phyloP scores from a whole-genome alignment of 441 rosid species.

The Brassica hybrid region DNA sequence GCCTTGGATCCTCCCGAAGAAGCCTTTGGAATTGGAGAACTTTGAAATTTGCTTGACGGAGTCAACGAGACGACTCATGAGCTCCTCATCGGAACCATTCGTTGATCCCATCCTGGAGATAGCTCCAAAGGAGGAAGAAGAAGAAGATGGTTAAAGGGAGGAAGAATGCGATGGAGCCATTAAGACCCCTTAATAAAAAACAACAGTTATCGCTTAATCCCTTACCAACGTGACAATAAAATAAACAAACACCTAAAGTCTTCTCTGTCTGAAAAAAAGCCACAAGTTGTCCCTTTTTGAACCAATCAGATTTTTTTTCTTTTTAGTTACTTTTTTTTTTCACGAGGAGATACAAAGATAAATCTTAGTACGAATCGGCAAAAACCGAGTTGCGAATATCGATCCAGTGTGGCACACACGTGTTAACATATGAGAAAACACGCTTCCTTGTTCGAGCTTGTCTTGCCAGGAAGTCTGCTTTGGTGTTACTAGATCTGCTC shows the following conservation, averaged over 20 bases:
- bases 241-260: neutral
- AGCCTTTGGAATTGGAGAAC: conserved; percentile 58
- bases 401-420: no score
- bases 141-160: neutral
- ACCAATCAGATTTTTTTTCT: neutral
- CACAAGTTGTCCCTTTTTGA: conserved; percentile 25
- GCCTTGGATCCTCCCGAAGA: conserved; percentile 73
- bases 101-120: conserved; percentile 44
- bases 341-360: no score
- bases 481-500: no score
- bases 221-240: conserved; percentile 24
- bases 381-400: no score
- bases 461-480: no score
- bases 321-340: no score
- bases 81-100: conserved; percentile 50
- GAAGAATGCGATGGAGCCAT: no score
- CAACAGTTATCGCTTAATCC: conserved; percentile 11
- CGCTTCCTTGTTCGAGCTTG: no score
- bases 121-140: conserved; percentile 11
- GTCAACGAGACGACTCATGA: conserved; percentile 56
- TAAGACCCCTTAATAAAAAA: neutral
- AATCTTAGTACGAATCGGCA: no score
- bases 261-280: conserved; percentile 3
- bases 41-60: conserved; percentile 66
- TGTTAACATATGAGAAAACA: no score